A percentile compares a stretch with the other conserved stretches of the same genome.
Evolutionary conservation across 169 alveolate genomes (phyloP).

Genomic region (Ichthyophthirius multifiliis): DNA sequence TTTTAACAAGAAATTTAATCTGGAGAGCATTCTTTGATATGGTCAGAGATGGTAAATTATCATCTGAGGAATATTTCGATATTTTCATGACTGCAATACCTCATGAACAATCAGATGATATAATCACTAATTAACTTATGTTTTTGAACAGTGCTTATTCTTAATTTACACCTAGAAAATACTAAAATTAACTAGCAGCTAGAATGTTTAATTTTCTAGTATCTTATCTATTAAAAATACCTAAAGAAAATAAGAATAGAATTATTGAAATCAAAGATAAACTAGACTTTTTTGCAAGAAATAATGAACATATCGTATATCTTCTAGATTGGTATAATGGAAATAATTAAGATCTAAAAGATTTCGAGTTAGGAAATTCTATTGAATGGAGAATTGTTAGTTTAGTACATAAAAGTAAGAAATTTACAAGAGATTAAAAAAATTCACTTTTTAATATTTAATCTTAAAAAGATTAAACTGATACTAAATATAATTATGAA

Average conservation of each 20-base stretch:
- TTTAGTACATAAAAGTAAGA: slow-evolving; percentile 26
- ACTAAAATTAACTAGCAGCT: background rate
- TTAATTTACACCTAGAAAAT: slow-evolving; percentile 31
- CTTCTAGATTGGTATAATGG: slow-evolving; percentile 39
- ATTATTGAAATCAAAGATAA: slow-evolving; percentile 13
- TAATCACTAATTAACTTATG: background rate
- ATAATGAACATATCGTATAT: slow-evolving; percentile 18
- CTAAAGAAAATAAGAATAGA: slow-evolving; percentile 9
- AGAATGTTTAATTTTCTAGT: slow-evolving; percentile 20
- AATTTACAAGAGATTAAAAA: slow-evolving; percentile 34
- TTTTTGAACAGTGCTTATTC: slow-evolving; percentile 7
- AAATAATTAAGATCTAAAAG: slow-evolving; percentile 31
- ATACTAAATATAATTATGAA: slow-evolving; percentile 38
- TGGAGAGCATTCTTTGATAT: slow-evolving; percentile 65
- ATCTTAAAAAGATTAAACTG: slow-evolving; percentile 51
- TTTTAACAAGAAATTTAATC: slow-evolving; percentile 56
- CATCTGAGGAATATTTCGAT: slow-evolving; percentile 54
- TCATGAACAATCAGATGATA: slow-evolving; percentile 40
- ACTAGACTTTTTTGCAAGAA: slow-evolving; percentile 12
- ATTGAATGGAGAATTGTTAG: slow-evolving; percentile 52
- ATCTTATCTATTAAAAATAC: background rate
- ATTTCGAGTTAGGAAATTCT: slow-evolving; percentile 45
- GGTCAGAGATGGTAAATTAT: slow-evolving; percentile 71
- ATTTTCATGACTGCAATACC: slow-evolving; percentile 45
- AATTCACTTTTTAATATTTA: slow-evolving; percentile 28